Conservation (phyloP, 1,284 basidiomycete species). For the Trichosporon asahii region DNA sequence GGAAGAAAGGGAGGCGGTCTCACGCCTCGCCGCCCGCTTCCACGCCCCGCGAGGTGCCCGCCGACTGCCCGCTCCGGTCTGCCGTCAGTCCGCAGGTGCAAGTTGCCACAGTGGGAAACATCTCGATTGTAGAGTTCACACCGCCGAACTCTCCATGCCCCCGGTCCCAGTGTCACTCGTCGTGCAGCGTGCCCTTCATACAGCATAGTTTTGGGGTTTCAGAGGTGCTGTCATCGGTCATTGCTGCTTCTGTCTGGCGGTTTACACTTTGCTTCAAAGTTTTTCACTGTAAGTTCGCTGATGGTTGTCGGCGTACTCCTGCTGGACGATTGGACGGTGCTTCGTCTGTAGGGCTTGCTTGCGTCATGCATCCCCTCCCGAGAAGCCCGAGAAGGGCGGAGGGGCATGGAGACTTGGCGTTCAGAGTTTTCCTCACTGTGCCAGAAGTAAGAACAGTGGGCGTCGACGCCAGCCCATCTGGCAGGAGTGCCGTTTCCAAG, state of each 20-base stretch:
- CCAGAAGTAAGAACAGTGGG: background rate
- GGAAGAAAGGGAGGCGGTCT: background rate
- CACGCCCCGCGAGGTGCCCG: background rate
- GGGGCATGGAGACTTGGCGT: background rate
- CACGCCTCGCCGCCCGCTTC: background rate
- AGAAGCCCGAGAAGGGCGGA: background rate
- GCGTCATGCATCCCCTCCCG: background rate
- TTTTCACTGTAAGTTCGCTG: too few relatives aligned
- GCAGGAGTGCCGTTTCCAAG: background rate
- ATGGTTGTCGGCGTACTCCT: background rate
- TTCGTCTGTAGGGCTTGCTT: background rate
- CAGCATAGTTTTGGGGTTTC: background rate
- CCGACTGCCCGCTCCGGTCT: background rate
- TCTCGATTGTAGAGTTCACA: background rate
- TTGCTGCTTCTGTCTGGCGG: background rate
- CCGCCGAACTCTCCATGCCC: background rate
- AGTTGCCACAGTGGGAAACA: background rate
- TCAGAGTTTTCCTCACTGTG: background rate
- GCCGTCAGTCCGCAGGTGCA: background rate
- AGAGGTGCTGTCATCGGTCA: background rate
- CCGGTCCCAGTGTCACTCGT: background rate
- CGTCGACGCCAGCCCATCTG: background rate
- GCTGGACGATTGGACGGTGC: background rate
- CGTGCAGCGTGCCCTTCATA: background rate
- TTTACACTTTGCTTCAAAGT: too few relatives aligned